Conservation (phyloP, 768 basidiomycete species). For the Gelatoporia subvermispora region DNA sequence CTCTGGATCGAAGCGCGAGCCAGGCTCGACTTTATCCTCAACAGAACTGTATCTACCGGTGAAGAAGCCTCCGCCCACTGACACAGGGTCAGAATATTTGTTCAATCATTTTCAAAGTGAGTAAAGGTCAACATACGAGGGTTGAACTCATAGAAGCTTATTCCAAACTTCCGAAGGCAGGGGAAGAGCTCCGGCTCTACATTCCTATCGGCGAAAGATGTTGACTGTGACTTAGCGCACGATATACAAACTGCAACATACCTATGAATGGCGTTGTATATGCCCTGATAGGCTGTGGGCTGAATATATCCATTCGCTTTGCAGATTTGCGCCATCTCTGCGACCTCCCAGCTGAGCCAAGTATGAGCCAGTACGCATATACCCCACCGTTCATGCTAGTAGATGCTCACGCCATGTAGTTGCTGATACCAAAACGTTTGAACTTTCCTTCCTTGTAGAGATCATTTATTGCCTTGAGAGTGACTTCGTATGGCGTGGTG, state of each 20-base stretch:
- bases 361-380: not conserved
- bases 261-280: conserved; percentile 39
- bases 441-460: conserved; percentile 50
- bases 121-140: conserved; percentile 31
- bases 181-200: conserved; percentile 40
- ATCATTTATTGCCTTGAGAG: conserved; percentile 41
- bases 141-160: conserved; percentile 37
- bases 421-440: conserved; percentile 40
- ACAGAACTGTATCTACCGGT: conserved; percentile 34
- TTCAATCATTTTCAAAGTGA: not conserved
- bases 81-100: not conserved
- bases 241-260: not conserved
- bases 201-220: not conserved
- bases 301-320: conserved; percentile 40
- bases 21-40: conserved; percentile 39
- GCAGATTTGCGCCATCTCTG: conserved; percentile 39
- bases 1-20: conserved; percentile 52
- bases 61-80: conserved; percentile 34
- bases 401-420: conserved; percentile 35
- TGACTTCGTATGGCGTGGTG: conserved; percentile 41
- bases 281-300: conserved; percentile 44
- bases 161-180: conserved; percentile 36
- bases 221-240: not conserved
- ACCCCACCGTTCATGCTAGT: not conserved
- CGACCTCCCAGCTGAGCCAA: conserved; percentile 34